These are phyloP conservation scores for Coemansia sp. DNA, from an alignment of 192 early-diverging fungal species.

Conservation along the genomic window DNA sequence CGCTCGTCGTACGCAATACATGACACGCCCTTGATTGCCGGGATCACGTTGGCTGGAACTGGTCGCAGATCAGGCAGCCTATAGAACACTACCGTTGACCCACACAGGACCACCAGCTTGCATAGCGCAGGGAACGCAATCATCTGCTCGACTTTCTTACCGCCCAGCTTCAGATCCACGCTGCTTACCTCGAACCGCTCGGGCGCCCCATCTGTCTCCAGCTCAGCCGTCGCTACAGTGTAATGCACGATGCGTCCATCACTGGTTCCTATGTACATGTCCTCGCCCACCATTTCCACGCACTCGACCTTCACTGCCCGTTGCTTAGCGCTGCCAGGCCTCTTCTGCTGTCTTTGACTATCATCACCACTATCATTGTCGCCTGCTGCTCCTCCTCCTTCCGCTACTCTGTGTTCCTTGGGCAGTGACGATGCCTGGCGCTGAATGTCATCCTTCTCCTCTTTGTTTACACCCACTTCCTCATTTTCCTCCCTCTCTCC, in stretches of 20 bases:
- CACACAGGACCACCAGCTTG: constrained; percentile 43
- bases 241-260: constrained; percentile 43
- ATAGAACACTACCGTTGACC: constrained; percentile 28
- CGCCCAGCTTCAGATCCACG: constrained; percentile 31
- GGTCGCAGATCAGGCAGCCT: constrained; percentile 32
- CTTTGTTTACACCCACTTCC: background rate
- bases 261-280: constrained; percentile 47
- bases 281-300: constrained; percentile 28
- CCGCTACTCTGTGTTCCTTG: background rate
- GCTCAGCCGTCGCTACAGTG: constrained; percentile 16
- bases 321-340: background rate
- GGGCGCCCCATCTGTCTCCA: constrained; percentile 13
- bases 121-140: constrained; percentile 34
- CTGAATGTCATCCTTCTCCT: background rate
- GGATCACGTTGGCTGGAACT: constrained; percentile 12
- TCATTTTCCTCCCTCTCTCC: background rate
- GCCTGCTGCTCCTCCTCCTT: background rate
- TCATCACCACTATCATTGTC: background rate
- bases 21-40: constrained; percentile 40
- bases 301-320: constrained; percentile 30
- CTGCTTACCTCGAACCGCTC: constrained; percentile 19
- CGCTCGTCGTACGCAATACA: constrained; percentile 48
- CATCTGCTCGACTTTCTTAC: constrained; percentile 45
- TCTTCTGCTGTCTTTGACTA: constrained; percentile 3
- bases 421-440: background rate